Base-by-base conservation (phyloP, 352 stramenopile species). In the Phytophthora uliginosa region DNA sequence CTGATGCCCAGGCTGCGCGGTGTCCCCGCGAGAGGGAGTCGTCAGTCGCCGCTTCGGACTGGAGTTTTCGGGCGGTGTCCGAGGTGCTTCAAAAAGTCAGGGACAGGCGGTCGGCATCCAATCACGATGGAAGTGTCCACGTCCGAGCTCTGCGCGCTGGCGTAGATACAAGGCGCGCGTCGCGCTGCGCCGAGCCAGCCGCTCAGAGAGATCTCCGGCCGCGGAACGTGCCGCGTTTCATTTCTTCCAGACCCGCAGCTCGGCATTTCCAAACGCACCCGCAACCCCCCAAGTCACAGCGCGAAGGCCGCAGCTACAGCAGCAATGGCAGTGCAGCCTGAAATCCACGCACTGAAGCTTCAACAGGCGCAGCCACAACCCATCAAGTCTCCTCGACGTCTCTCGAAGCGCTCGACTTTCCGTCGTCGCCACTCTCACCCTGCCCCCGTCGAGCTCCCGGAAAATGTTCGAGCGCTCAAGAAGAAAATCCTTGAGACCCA, bases 381-480 rank as follows among this genome's bases (percentile, higher is more conserved):
- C 9, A 38, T 50, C 52, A 81, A 81, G 51, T 71, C 69, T 9
- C 63, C 55, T 26, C 59, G 57, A 4, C 47, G 55, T 7, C 66
- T 71, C 7, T 58, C 54, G 18, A 78, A 71, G 52, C 66, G 66
- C 7, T 61, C 66, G 13, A 78, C 42, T 13, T 74, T 74, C 61
- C 69, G 69, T 24, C 73, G 73, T 47, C 38, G 38, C 55, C 47
- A 61, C 7, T 61, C 63, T 18, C 59, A 76, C 38, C 48, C 57
- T 1, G 53, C 54, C 17, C 34, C 40, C 9, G 40, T 70, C 10
- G 56, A 74, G 40, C 67, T 86, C 15, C 81, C 77, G 2, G 52
- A 76, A 17, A 79, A 89, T 20, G 79, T 75, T 13, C 64, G 59
- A 6, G 45, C 60, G 28, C 77, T 91, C 59, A 91, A 91, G 70